A percentile compares a stretch with the other conserved stretches of the same genome.
phyloP scores from a whole-genome alignment of 2,329 filamentous ascomycete species.

The Ceratocystis alfenasii region DNA sequence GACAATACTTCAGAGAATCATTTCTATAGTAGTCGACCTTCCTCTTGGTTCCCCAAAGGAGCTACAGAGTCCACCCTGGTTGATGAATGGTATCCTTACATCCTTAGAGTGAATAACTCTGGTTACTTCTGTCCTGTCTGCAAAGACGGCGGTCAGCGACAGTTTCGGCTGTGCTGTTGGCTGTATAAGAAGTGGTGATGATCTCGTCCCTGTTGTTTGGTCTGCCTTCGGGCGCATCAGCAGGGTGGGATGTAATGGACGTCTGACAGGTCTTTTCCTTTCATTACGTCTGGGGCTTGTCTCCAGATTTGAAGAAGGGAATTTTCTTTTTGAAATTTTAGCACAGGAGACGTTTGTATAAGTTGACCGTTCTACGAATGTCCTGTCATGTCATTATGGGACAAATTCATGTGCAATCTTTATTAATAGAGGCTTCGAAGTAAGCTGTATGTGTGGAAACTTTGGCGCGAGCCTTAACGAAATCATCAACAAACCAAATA shows the following conservation, averaged over 20 bases:
- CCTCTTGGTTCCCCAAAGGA: constrained; percentile 85
- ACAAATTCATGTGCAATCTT: too few relatives aligned
- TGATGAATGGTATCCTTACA: constrained; percentile 84
- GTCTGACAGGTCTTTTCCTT: constrained; percentile 63
- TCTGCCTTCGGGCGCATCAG: constrained; percentile 65
- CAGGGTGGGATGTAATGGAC: constrained; percentile 75
- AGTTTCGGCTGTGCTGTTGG: constrained; percentile 23
- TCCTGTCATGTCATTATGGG: too few relatives aligned
- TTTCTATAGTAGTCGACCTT: constrained; percentile 93
- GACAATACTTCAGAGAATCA: constrained; percentile 53
- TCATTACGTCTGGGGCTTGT: constrained; percentile 35
- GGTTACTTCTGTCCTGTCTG: constrained; percentile 48
- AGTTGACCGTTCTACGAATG: too few relatives aligned
- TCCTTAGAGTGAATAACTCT: constrained; percentile 73
- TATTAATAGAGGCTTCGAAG: too few relatives aligned
- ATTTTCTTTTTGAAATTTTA: neutral
- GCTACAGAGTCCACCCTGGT: constrained; percentile 91
- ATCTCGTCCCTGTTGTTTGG: constrained; percentile 67
- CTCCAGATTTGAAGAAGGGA: constrained; percentile 41
- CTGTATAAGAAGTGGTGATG: constrained; percentile 88
- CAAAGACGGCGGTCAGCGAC: constrained; percentile 44
- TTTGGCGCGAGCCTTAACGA: too few relatives aligned
- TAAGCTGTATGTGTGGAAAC: too few relatives aligned
- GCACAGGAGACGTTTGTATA: too few relatives aligned
- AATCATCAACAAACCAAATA: constrained; percentile 1